Conservation (phyloP, 2,329 filamentous ascomycete species). For the Sporothrix phasma region DNA sequence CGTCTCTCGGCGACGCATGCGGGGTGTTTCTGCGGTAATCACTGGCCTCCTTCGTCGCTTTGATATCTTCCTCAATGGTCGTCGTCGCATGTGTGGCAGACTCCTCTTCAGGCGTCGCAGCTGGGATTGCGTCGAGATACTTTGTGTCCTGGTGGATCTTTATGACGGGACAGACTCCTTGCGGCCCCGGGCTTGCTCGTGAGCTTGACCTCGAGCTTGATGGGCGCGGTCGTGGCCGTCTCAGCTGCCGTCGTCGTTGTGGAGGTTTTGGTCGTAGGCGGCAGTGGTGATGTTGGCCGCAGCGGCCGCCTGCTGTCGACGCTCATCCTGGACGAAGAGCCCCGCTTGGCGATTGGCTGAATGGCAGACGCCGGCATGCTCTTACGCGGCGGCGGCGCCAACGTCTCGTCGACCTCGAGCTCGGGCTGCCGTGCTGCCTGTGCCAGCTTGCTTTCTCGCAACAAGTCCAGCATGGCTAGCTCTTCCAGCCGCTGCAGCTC, state of each 20-base stretch:
- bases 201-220: not conserved
- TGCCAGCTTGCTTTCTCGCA: constrained; percentile 46
- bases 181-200: not conserved
- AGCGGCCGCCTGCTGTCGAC: constrained; percentile 31
- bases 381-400: constrained; percentile 46
- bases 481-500: constrained; percentile 48
- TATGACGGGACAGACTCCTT: not conserved
- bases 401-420: constrained; percentile 45
- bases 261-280: not conserved
- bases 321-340: constrained; percentile 35
- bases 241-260: not conserved
- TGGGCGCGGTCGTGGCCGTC: not conserved
- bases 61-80: not conserved
- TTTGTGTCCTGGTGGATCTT: not conserved
- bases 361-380: constrained; percentile 47
- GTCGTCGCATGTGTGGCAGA: not conserved
- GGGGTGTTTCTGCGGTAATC: not conserved
- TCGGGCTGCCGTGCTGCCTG: constrained; percentile 40
- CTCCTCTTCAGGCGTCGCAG: not conserved
- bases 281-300: not conserved
- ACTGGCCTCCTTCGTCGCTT: not conserved
- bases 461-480: constrained; percentile 47
- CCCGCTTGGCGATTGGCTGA: constrained; percentile 39
- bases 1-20: not conserved
- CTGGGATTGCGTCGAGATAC: not conserved